These are phyloP conservation scores for Colletotrichum trifolii DNA, from an alignment of 2,329 filamentous ascomycete species.

Conservation along the genomic window DNA sequence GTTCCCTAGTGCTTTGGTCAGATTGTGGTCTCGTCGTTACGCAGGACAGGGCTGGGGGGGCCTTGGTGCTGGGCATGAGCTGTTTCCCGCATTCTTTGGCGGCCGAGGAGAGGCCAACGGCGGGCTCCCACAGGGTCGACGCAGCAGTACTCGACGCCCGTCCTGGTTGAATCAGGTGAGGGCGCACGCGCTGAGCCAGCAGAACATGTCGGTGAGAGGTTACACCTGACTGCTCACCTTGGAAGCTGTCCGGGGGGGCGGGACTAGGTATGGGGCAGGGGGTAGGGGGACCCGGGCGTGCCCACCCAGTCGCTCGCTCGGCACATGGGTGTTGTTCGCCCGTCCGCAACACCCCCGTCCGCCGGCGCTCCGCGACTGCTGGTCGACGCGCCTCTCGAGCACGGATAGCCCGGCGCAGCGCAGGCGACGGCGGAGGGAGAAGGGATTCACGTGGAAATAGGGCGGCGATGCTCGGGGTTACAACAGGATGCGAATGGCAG, in stretches of 20 bases:
- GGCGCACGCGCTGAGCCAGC: neutral
- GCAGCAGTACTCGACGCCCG: neutral
- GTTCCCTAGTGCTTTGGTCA: slow-evolving; percentile 31
- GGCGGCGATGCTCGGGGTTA: slow-evolving; percentile 1
- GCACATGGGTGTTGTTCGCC: too few relatives aligned
- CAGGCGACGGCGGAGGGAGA: neutral
- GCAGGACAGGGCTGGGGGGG: slow-evolving; percentile 11
- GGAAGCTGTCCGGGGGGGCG: slow-evolving; percentile 3
- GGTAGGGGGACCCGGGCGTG: neutral
- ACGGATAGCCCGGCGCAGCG: neutral
- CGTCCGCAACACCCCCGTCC: too few relatives aligned
- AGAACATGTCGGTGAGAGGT: slow-evolving; percentile 32
- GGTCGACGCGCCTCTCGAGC: neutral
- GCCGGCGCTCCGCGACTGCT: too few relatives aligned
- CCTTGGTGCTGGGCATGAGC: neutral
- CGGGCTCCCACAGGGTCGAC: slow-evolving; percentile 4
- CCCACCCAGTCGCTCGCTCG: too few relatives aligned
- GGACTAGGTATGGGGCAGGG: slow-evolving; percentile 9
- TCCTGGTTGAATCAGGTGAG: slow-evolving; percentile 16
- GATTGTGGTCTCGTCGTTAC: slow-evolving; percentile 15
- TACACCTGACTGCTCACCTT: slow-evolving; percentile 36
- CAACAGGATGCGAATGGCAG: neutral
- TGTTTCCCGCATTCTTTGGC: slow-evolving; percentile 1
- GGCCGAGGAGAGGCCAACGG: neutral
- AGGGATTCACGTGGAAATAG: slow-evolving; percentile 23